Evolutionary conservation across 306 rosid genomes (phyloP).

Genomic region (Sicyos edulis): DNA sequence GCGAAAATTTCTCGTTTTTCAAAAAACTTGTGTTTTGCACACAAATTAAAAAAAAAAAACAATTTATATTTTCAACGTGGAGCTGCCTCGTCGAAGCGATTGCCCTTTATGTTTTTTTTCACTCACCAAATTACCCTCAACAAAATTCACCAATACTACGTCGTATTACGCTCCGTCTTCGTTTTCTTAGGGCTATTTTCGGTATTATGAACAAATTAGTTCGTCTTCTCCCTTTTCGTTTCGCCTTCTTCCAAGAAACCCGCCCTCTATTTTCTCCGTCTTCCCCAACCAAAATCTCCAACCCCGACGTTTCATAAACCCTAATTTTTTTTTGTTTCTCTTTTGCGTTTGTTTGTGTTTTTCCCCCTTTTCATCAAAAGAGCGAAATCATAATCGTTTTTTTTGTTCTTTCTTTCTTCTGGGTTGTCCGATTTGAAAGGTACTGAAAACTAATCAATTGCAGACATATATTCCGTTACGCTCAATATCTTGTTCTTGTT

Average conservation of each 20-base stretch:
- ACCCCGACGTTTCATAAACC: neutral
- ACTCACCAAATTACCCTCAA: constrained; percentile 10
- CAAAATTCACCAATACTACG: neutral
- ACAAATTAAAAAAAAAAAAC: too few species aligned
- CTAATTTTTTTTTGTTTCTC: neutral
- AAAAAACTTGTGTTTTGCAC: constrained; percentile 9
- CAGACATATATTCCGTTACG: neutral
- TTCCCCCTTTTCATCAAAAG: neutral
- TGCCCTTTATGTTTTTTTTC: constrained; percentile 1
- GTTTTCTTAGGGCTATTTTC: constrained; percentile 19
- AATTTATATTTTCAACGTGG: constrained; percentile 16
- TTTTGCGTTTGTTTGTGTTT: too few species aligned
- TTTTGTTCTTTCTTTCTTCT: neutral
- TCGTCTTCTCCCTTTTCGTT: constrained; percentile 14
- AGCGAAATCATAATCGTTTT: neutral
- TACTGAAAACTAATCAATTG: neutral
- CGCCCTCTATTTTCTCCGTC: neutral
- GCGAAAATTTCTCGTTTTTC: constrained; percentile 26
- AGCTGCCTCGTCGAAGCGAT: constrained; percentile 14
- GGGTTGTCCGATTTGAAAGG: neutral
- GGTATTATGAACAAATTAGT: constrained; percentile 5
- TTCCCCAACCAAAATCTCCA: neutral
- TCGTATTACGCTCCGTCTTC: neutral
- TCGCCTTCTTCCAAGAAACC: constrained; percentile 22
- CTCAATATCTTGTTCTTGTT: neutral